Evolutionary conservation across 2,329 filamentous ascomycete genomes (phyloP), one percentile per base, ranked within the genome.

Genomic region (Arthrobotrys entomopaga): DNA sequence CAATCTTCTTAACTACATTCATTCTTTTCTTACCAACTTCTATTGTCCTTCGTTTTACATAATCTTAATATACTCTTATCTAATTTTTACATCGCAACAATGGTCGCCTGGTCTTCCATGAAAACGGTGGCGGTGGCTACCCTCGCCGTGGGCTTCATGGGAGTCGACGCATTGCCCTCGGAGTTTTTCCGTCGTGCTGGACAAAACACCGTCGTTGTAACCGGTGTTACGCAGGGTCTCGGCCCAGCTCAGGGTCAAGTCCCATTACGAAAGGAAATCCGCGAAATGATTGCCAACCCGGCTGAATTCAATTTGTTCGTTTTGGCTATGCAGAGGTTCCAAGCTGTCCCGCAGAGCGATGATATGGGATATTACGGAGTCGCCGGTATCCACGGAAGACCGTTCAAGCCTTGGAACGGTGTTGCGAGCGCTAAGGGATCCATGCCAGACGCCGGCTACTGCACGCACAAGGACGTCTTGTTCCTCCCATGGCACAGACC

Each of bases 401-500:
- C 64, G 3, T 67, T 59, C 20, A 53, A 60, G 19, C 7, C 53
- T 20, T 67, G 64, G 56, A 50, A 59, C 40, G 65, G 65, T 20
- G 57, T 69, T 26, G 22, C 19, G 19, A 22, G 42, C 11, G 24
- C 15, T 16, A 26, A 19, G 40, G 64, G 46, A 50, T 15, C 43
- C 16, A 8, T n/a, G 42, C 13, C 11, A 29, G 29, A 58, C 3
- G 29, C 4, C 19, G 53, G 64, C 1, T 67, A 67, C 24, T 67
- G 64, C 24, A 67, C 64, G 11, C 64, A 67, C 22, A 60, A 60
- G 20, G 53, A 59, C 29, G 54, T 60, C 11, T 16, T 67, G n/a
- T 95, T 96, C 80, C 87, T 90, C 43, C 86, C 89, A 52, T 96
- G 92, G 92, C 92, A 96, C 83, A 87, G 92, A 58, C 90, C 91